These are phyloP conservation scores for Fusarium algeriense DNA, from an alignment of 2,329 filamentous ascomycete species.

Conservation along the genomic window DNA sequence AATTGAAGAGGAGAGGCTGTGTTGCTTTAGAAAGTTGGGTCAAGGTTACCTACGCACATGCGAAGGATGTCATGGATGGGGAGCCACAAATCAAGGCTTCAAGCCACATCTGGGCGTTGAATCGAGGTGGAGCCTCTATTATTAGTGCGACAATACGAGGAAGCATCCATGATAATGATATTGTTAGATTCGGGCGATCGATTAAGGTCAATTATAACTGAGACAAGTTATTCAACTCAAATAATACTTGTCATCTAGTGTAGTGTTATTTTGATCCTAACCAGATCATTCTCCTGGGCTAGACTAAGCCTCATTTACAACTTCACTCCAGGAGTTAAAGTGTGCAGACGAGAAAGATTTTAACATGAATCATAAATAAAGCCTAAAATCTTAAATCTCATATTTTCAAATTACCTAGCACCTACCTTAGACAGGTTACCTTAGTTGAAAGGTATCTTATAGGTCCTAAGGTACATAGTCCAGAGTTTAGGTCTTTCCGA, in stretches of 20 bases:
- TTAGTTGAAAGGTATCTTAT: neutral
- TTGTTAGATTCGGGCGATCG: neutral
- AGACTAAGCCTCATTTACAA: neutral
- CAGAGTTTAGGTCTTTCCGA: neutral
- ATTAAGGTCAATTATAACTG: neutral
- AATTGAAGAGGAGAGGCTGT: neutral
- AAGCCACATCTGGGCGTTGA: constrained; percentile 32
- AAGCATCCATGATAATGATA: neutral
- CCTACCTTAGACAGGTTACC: neutral
- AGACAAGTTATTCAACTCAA: too few relatives aligned
- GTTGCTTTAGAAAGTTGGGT: constrained; percentile 4
- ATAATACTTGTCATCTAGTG: neutral
- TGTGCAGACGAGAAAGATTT: neutral
- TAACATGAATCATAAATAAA: neutral
- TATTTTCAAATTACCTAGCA: neutral
- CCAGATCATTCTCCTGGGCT: neutral
- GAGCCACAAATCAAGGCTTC: constrained; percentile 13
- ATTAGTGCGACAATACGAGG: constrained; percentile 13
- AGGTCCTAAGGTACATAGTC: neutral
- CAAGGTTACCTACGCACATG: constrained; percentile 1
- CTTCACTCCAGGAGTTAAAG: neutral
- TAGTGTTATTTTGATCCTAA: neutral
- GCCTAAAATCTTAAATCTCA: neutral
- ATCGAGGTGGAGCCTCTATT: constrained; percentile 3
- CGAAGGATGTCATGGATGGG: constrained; percentile 15